Conservation (phyloP, 345 rosid genomes). For the Eucalyptus marginata region DNA sequence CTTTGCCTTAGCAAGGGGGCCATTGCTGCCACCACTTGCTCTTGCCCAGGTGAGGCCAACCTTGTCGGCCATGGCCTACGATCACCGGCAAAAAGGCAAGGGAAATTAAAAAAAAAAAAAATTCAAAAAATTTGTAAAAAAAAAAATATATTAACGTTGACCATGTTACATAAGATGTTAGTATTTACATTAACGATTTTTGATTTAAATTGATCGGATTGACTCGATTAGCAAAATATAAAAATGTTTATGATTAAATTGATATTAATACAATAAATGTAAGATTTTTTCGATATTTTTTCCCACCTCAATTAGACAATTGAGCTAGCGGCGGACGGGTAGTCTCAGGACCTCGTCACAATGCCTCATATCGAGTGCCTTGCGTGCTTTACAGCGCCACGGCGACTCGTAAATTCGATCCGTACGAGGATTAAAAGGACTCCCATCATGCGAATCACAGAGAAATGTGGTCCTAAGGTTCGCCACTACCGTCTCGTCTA, state of each 20-base stretch:
- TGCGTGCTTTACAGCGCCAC: neutral
- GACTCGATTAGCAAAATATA: rapidly evolving
- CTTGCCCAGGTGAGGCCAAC: neutral
- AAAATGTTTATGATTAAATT: too few species aligned
- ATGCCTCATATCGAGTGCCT: neutral
- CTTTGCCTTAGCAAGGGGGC: neutral
- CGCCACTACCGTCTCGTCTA: neutral
- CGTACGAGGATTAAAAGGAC: neutral
- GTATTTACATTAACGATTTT: rapidly evolving
- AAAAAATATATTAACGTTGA: rapidly evolving
- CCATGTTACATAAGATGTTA: too few species aligned
- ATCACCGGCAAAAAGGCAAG: neutral
- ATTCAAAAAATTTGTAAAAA: too few species aligned
- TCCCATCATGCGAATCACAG: neutral
- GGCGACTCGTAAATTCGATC: neutral
- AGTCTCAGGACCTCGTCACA: neutral
- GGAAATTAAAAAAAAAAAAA: neutral
- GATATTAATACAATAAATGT: too few species aligned
- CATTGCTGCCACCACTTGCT: neutral
- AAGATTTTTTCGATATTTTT: too few species aligned
- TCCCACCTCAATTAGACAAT: neutral
- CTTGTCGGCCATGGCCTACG: rapidly evolving
- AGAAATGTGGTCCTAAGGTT: neutral
- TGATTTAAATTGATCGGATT: rapidly evolving
- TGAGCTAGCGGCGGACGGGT: neutral